phyloP scores from a whole-genome alignment of 176 grass and related monocot genomes.

The Paspalum vaginatum region DNA sequence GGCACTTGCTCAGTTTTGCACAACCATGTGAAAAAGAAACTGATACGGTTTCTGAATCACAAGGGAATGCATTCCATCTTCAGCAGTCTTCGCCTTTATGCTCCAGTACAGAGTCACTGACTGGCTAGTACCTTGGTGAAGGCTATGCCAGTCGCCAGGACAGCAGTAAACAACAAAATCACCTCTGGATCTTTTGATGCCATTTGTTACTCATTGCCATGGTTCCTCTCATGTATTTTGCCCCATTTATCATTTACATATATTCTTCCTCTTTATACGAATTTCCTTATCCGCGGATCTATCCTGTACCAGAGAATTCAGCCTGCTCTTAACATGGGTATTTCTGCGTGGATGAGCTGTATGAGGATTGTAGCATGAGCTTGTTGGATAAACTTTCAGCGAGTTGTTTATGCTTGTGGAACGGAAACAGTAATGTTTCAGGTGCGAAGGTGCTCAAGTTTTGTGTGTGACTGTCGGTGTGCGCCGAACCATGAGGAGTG shows the following conservation, averaged over 20 bases:
- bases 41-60: background rate
- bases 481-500: slow-evolving; percentile 2
- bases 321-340: background rate
- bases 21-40: background rate
- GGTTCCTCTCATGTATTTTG: background rate
- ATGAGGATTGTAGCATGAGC: background rate
- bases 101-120: background rate
- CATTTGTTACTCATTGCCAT: background rate
- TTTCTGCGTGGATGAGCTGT: background rate
- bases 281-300: too few species aligned
- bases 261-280: background rate
- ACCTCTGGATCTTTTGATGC: background rate
- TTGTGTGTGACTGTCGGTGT: too few species aligned
- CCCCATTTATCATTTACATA: background rate
- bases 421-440: background rate
- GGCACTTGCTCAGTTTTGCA: background rate
- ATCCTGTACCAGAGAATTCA: background rate
- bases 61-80: slow-evolving; percentile 2
- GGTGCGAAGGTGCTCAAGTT: slow-evolving; percentile 5
- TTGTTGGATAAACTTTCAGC: background rate
- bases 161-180: too few species aligned
- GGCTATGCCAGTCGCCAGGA: too few species aligned
- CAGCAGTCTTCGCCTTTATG: background rate
- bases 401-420: background rate
- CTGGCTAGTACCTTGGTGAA: too few species aligned